phyloP scores from a whole-genome alignment of 2,329 filamentous ascomycete species.

The Botrytis galanthina region DNA sequence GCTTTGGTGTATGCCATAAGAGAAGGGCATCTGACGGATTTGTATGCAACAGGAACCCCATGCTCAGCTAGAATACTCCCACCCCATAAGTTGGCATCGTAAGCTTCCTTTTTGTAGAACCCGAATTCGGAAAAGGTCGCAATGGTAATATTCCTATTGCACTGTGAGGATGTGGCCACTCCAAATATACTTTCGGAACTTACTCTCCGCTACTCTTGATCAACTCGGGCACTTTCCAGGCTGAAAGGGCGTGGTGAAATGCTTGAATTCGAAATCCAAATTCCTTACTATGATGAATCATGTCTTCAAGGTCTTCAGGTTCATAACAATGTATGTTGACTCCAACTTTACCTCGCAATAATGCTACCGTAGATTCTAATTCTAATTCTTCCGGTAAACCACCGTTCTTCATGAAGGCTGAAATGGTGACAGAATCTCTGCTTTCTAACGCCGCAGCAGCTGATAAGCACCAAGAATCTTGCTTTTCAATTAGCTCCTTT shows the following conservation, averaged over 20 bases:
- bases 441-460: slow-evolving; percentile 29
- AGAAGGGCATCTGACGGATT: slow-evolving; percentile 37
- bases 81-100: slow-evolving; percentile 43
- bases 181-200: slow-evolving; percentile 25
- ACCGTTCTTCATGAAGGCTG: slow-evolving; percentile 27
- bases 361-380: slow-evolving; percentile 43
- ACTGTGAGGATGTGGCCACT: not conserved
- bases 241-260: slow-evolving; percentile 44
- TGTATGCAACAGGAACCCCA: slow-evolving; percentile 45
- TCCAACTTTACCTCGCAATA: slow-evolving; percentile 44
- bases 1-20: not conserved
- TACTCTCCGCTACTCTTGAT: slow-evolving; percentile 42
- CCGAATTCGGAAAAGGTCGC: slow-evolving; percentile 45
- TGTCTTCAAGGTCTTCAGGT: slow-evolving; percentile 45
- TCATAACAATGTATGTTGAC: slow-evolving; percentile 48
- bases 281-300: slow-evolving; percentile 44
- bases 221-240: slow-evolving; percentile 44
- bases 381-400: slow-evolving; percentile 40
- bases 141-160: slow-evolving; percentile 42
- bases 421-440: slow-evolving; percentile 29
- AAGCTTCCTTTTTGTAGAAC: slow-evolving; percentile 46
- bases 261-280: slow-evolving; percentile 45
- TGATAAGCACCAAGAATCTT: slow-evolving; percentile 40
- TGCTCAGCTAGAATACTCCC: slow-evolving; percentile 43
- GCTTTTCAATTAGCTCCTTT: slow-evolving; percentile 40